phyloP scores from a whole-genome alignment of 495 filamentous ascomycete genomes.

The Acidomyces sp. region DNA sequence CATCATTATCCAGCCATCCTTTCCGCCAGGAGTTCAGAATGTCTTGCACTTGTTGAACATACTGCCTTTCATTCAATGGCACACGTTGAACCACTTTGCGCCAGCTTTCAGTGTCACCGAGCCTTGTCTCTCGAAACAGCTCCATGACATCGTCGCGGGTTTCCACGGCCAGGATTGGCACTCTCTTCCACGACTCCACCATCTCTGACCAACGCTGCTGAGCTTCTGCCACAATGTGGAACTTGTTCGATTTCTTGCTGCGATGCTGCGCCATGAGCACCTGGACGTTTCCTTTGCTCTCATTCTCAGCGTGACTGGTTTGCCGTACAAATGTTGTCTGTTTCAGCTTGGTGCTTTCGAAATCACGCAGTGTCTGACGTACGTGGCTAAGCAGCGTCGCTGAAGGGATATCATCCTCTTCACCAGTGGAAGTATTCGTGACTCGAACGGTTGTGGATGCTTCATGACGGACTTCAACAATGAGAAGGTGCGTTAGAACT shows the following conservation, averaged over 20 bases:
- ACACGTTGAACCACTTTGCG: constrained; percentile 65
- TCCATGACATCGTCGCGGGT: constrained; percentile 77
- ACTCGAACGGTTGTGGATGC: constrained; percentile 30
- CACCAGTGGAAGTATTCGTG: constrained; percentile 62
- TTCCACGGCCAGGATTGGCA: constrained; percentile 79
- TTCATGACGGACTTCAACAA: constrained; percentile 74
- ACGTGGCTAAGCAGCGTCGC: constrained; percentile 70
- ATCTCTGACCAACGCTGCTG: constrained; percentile 20
- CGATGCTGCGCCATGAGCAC: constrained; percentile 68
- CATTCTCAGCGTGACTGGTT: constrained; percentile 29
- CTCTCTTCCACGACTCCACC: constrained; percentile 48
- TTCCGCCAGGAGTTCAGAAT: constrained; percentile 51
- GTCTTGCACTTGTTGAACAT: constrained; percentile 75
- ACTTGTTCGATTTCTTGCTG: constrained; percentile 81
- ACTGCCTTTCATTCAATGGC: constrained; percentile 65
- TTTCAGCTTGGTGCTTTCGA: constrained; percentile 22
- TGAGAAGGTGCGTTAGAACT: constrained; percentile 52
- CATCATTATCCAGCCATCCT: constrained; percentile 37
- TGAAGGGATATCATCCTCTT: constrained; percentile 66
- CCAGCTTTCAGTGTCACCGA: constrained; percentile 81
- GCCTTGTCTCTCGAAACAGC: constrained; percentile 55
- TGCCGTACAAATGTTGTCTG: constrained; percentile 15
- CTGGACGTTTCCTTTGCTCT: constrained; percentile 55
- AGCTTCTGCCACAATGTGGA: constrained; percentile 65
- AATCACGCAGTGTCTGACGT: constrained; percentile 68